Evolutionary conservation across 306 rosid genomes (phyloP), one percentile per base, ranked within the genome.

Genomic region (Lathyrus aphaca): DNA sequence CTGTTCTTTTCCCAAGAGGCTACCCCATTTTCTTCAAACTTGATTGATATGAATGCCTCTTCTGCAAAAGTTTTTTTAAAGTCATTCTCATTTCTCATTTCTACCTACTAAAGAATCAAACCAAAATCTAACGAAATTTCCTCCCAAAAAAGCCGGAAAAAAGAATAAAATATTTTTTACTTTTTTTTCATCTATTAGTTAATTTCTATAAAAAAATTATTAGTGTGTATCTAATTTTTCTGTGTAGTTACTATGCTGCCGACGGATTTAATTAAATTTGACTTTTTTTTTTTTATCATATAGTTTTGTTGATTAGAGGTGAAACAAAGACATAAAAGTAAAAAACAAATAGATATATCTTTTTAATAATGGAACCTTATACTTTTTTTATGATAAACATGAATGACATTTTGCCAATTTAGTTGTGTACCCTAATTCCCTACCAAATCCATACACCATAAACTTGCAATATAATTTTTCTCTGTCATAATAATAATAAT

Each of bases 1-100:
- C 66, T 81, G 72, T 65, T 86, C 84, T 89, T 86, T 74, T 95
- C 99, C 99, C 99, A 95, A 13, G 96, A 89, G 42, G 87, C 95
- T 66, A 75, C 84, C 53, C 99, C 99, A 74, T 91, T 91, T 10
- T 87, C 90, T 84, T 82, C 96, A 69, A 95, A 95, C 84, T 89
- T 87, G 79, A 95, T 95, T 75, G 99, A 95, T 81, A 95, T 95
- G 82, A 91, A 95, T 13, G 99, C 91, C 27, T 95, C 99, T 86
- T 60, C 66, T 60, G 66, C 7, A 77, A 75, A 58, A 72, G 62
- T 66, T 39, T 38, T 1, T 10, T 61, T 66, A 66, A 72, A 72
- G 62, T 63, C 44, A 60, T 72, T 44, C 39, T 10, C 46, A 61
- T 61, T 61, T 60, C 46, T 69, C 68, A 61, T 51, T 76, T 57